Percentiles rank a stretch among this genome's conserved stretches.
Conservation (phyloP, 108 stramenopile species). For the Pseudonitzschia delicatissima region DNA sequence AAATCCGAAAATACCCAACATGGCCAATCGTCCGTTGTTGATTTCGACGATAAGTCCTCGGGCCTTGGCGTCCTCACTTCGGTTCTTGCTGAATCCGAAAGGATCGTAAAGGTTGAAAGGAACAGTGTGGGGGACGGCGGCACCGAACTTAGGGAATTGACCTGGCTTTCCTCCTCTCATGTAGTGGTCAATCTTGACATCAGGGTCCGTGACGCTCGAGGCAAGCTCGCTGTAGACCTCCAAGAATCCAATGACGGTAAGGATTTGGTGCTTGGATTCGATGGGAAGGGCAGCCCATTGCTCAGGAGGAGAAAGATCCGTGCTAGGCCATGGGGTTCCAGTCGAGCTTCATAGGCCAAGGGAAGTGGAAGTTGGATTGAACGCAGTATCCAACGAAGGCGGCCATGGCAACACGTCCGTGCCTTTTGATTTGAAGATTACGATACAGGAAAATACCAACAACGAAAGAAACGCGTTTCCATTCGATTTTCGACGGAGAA, state of each 20-base stretch:
- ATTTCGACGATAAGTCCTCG: slow-evolving; percentile 53
- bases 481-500: too few relatives aligned
- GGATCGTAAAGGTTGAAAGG: slow-evolving; percentile 82
- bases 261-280: slow-evolving; percentile 83
- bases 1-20: slow-evolving; percentile 80
- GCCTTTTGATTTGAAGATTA: slow-evolving; percentile 7
- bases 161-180: slow-evolving; percentile 61
- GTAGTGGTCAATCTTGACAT: slow-evolving; percentile 43
- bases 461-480: slow-evolving; percentile 47
- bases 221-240: slow-evolving; percentile 68
- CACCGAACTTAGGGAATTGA: slow-evolving; percentile 64
- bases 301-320: slow-evolving; percentile 50
- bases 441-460: slow-evolving; percentile 42
- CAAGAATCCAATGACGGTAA: slow-evolving; percentile 79
- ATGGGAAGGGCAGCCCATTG: slow-evolving; percentile 81
- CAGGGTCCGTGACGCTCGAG: slow-evolving; percentile 36
- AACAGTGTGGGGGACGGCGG: slow-evolving; percentile 61
- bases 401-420: slow-evolving; percentile 66
- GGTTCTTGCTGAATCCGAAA: slow-evolving; percentile 57
- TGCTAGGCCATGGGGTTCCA: slow-evolving; percentile 38
- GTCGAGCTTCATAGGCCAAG: slow-evolving; percentile 50
- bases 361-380: slow-evolving; percentile 74
- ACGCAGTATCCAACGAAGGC: slow-evolving; percentile 68
- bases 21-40: slow-evolving; percentile 78
- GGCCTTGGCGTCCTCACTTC: slow-evolving; percentile 57